Base-by-base conservation (phyloP, 1,139 yeast genomes). In the Suhomyces choctaworum region DNA sequence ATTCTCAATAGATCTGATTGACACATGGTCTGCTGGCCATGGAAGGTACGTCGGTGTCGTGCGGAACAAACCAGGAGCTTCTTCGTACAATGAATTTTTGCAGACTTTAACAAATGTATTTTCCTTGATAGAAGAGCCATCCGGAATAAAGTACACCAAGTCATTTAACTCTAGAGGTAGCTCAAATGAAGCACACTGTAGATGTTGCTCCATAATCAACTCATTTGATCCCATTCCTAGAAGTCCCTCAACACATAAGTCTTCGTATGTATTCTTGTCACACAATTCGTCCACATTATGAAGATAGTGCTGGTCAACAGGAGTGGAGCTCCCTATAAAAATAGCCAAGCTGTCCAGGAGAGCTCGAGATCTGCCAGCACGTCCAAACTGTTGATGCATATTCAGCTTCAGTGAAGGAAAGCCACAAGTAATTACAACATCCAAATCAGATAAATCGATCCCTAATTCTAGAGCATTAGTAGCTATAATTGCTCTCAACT, bases 381-480 rank as follows among this genome's bases (percentile, higher is more conserved):
- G 73, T 23, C 98, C 99, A 66, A 94, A 83, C 52, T 92, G 98
- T 58, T 92, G 99, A 48, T 92, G 88, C 52, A 92, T 74, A 44
- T 88, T 88, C 43, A 94, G 82, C 41, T 89, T 74, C 42, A 95
- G 85, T 26, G 79, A 66, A 0, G 98, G 98, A 46, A 92, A 94
- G 0, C 97, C 97, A 50, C 95, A 88, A 59, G 89, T 78, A 2
- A 92, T 64, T 0, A 90, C 97, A 1, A 95, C 89, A 60, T 92
- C 98, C 34, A 92, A 65, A 16, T 84, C 86, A 29, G 97, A 95
- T 44, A 92, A 83, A 65, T 92, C 98, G 34, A 92, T 87, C 31
- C 99, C 99, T 34, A 92, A 70, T 55, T 92, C 99, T 40, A 92
- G 64, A 0, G 99, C 98, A 60, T 89, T 89, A 0, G 99, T 94